Conservation (phyloP, 1,139 yeast genomes). For the Candida albicans region DNA sequence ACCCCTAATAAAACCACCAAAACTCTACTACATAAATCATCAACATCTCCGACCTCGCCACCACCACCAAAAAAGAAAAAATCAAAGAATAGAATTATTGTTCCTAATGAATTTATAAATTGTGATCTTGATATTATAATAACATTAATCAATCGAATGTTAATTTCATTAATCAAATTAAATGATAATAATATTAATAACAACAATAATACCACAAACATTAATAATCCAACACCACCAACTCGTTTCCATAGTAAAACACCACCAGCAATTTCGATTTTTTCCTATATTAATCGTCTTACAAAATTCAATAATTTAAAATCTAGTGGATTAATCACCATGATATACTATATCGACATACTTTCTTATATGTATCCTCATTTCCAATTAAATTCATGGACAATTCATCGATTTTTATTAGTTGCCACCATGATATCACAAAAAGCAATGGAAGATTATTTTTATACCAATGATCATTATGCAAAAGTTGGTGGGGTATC, state of each 20-base stretch:
- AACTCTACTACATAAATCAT: background rate
- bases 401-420: slow-evolving; percentile 87
- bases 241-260: slow-evolving; percentile 93
- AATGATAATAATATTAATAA: slow-evolving; percentile 53
- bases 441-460: slow-evolving; percentile 90
- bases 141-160: slow-evolving; percentile 73
- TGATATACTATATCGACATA: slow-evolving; percentile 86
- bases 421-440: slow-evolving; percentile 92
- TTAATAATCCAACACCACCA: slow-evolving; percentile 27
- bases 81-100: slow-evolving; percentile 12
- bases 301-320: slow-evolving; percentile 84
- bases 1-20: background rate
- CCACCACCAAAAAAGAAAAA: slow-evolving; percentile 2
- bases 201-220: background rate
- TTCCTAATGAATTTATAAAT: slow-evolving; percentile 62
- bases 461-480: slow-evolving; percentile 90
- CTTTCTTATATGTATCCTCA: slow-evolving; percentile 75
- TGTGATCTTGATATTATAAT: slow-evolving; percentile 74
- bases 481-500: slow-evolving; percentile 97
- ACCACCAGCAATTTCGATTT: slow-evolving; percentile 84
- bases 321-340: slow-evolving; percentile 73
- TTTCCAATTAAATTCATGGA: slow-evolving; percentile 83
- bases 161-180: slow-evolving; percentile 64
- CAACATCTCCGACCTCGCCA: no score
- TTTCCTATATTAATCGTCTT: slow-evolving; percentile 73